Evolutionary conservation across 163 green algal species (phyloP).

Genomic region (Coccomyxa subellipsoidea): DNA sequence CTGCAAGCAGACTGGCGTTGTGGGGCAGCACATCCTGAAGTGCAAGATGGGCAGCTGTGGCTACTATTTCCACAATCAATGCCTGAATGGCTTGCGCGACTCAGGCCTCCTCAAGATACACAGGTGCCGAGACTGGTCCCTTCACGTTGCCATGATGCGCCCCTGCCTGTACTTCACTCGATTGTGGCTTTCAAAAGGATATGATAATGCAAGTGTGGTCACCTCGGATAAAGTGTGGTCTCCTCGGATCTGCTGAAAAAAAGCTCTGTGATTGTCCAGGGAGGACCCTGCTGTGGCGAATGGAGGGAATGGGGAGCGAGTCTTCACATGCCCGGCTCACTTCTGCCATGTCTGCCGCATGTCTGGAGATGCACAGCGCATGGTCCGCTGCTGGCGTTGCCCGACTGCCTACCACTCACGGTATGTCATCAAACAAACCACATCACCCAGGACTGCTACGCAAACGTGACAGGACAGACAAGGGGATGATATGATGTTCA

Average conservation of each 20-base stretch:
- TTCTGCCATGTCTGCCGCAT: constrained; percentile 28
- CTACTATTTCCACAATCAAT: not conserved
- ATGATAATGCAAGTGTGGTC: no score
- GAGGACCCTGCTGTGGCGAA: not conserved
- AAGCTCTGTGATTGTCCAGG: no score
- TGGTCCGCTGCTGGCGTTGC: constrained; percentile 29
- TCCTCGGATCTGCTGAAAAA: no score
- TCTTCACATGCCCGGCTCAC: constrained; percentile 22
- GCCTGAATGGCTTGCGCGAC: not conserved
- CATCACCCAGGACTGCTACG: no score
- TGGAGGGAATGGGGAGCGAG: not conserved
- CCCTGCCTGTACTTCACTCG: not conserved
- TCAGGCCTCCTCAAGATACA: not conserved
- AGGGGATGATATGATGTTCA: no score
- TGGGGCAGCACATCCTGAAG: not conserved
- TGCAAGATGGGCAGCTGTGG: constrained; percentile 10
- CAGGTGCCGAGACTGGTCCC: no score
- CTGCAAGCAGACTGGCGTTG: not conserved
- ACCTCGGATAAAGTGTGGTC: no score
- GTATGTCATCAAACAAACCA: no score
- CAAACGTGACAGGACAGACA: no score
- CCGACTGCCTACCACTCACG: constrained; percentile 17
- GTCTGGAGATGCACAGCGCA: constrained; percentile 19
- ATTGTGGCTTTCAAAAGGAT: not conserved
- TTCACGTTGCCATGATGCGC: no score